Percentiles rank a stretch among this genome's conserved stretches.
phyloP scores from a whole-genome alignment of 1,139 yeast species.

The Hemisphaericaspora subhashii region DNA sequence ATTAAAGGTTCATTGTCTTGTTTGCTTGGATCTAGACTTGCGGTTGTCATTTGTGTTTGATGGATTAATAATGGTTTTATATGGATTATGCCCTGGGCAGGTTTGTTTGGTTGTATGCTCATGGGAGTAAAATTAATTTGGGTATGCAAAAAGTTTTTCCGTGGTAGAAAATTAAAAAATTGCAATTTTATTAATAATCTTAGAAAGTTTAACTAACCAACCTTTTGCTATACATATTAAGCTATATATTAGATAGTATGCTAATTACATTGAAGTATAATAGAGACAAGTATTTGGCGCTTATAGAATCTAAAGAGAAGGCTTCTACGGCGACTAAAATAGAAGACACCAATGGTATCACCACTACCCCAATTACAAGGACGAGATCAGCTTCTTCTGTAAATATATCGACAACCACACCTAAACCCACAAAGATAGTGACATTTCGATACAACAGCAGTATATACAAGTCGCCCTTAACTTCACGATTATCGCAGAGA shows the following conservation, averaged over 20 bases:
- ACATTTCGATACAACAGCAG: constrained; percentile 8
- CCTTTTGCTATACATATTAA: neutral
- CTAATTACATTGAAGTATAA: constrained; percentile 17
- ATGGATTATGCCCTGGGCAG: too few species aligned
- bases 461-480: neutral
- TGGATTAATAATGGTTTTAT: too few species aligned
- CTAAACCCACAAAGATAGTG: constrained; percentile 14
- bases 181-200: constrained; percentile 1
- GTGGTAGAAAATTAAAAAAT: constrained; percentile 1
- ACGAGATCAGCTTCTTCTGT: constrained; percentile 3
- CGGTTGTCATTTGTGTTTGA: constrained; percentile 39
- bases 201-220: neutral
- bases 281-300: constrained; percentile 8
- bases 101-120: constrained; percentile 1
- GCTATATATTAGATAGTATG: constrained; percentile 1
- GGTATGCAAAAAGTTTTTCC: too few species aligned
- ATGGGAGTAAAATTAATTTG: too few species aligned
- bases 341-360: neutral
- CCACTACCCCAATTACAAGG: constrained; percentile 3
- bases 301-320: neutral
- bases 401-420: constrained; percentile 1
- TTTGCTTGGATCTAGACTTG: constrained; percentile 23
- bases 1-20: constrained; percentile 45
- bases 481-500: neutral
- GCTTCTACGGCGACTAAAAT: neutral